Base-by-base conservation (phyloP, 129 eudicot genomes). In the Tagetes patula region DNA sequence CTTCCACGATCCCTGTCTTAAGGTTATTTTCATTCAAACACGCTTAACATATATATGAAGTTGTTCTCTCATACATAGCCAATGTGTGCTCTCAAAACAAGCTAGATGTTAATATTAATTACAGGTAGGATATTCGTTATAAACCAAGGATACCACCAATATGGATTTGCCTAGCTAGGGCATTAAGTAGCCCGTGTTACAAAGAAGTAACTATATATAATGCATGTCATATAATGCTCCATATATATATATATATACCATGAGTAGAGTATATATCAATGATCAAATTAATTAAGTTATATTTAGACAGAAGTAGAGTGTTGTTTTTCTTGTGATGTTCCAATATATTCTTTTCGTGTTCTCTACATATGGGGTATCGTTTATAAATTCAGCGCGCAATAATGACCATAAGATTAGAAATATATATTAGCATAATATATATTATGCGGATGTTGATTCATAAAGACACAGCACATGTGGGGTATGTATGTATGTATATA, bases 231-330 rank as follows among this genome's bases (percentile, higher is more conserved):
- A 20, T 60, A 11, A 33, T 20, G 39, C 74, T 45, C 67, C 82
- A 60, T 66, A 56, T 20, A 20, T 20, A 20, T 20, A 20, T 20
- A 20, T 20, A 20, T 20, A 20, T 20, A 20, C 27, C 27, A 20
- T 71, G 83, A 86, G 85, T 82, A 87, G 86, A 75, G 78, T 77
- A 43, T 69, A 47, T 40, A 40, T 50, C 27, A 49, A 14, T 78
- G 72, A 83, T 86, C 87, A 84, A 87, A 20, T 20, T 20, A 20
- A 20, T 20, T 20, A 20, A 79, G 80, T 77, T 77, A 77, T 77
- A 62, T 75, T 82, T 66, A 75, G 81, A 89, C 87, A 82, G 70
- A 80, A 48, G 45, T 80, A 64, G 92, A 85, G 87, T 78, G 73
- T 69, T 80, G 84, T 80, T 80, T 85, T 78, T 88, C 71, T 74